These are phyloP conservation scores for Endothia cerciana DNA, from an alignment of 2,329 filamentous ascomycete species.

Conservation along the genomic window DNA sequence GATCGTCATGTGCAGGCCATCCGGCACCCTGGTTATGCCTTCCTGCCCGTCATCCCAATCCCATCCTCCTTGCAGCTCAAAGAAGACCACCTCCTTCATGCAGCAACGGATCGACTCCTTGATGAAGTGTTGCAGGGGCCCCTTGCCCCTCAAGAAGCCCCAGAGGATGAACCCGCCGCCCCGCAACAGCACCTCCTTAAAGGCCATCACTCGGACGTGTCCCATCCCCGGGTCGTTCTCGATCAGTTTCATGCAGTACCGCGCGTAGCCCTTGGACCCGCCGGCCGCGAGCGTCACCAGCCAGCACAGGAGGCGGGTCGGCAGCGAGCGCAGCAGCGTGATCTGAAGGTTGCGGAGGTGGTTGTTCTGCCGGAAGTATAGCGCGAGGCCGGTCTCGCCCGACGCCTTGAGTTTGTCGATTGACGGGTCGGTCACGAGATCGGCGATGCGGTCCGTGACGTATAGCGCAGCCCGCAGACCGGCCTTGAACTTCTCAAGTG, in stretches of 20 bases:
- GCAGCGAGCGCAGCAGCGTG: neutral
- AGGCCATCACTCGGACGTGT: conserved; percentile 21
- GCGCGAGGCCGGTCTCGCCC: neutral
- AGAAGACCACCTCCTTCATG: conserved; percentile 17
- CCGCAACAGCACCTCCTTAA: conserved; percentile 25
- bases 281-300: conserved; percentile 14
- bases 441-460: conserved; percentile 18
- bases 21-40: neutral
- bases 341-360: conserved; percentile 6
- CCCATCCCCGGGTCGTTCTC: conserved; percentile 20
- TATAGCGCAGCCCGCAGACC: conserved; percentile 21
- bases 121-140: conserved; percentile 5
- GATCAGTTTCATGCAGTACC: conserved; percentile 12
- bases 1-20: conserved; percentile 20
- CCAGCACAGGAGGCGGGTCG: conserved; percentile 8
- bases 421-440: conserved; percentile 14
- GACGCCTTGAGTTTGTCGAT: neutral
- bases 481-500: conserved; percentile 21
- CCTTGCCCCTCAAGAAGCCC: conserved; percentile 23
- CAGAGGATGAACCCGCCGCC: conserved; percentile 24
- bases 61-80: neutral
- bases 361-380: neutral
- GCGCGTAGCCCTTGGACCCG: conserved; percentile 5
- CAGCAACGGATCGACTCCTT: neutral
- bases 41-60: neutral